phyloP scores from a whole-genome alignment of 2,329 filamentous ascomycete species.

The Colletotrichum sp. region DNA sequence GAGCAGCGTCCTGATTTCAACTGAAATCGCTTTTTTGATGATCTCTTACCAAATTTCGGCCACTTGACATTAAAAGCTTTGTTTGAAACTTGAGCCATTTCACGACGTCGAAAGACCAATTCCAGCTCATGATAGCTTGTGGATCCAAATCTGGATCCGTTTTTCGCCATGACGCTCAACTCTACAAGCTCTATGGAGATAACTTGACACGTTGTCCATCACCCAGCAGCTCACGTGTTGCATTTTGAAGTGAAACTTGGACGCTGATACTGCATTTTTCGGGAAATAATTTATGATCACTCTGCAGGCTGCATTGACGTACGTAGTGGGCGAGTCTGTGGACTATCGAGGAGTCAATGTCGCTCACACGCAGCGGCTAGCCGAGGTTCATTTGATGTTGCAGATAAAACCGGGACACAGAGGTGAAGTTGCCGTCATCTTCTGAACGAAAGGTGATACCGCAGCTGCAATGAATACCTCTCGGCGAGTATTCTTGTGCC shows the following conservation, averaged over 20 bases:
- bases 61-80: rapidly evolving
- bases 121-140: not conserved
- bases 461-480: rapidly evolving
- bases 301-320: not conserved
- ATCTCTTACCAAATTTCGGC: not conserved
- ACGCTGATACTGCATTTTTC: not conserved
- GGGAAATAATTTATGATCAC: not conserved
- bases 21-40: not conserved
- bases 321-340: not conserved
- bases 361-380: not conserved
- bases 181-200: not conserved
- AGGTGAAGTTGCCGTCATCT: not conserved
- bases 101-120: not conserved
- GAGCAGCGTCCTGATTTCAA: not conserved
- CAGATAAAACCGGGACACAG: not conserved
- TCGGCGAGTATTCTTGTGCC: not conserved
- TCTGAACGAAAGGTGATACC: not conserved
- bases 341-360: not conserved
- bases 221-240: not conserved
- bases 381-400: not conserved
- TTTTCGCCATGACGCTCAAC: not conserved
- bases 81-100: not conserved
- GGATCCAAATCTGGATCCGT: not conserved
- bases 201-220: not conserved
- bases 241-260: not conserved